These are phyloP conservation scores for Moesziomyces sp. DNA, from an alignment of 1,284 basidiomycete genomes.

Conservation along the genomic window DNA sequence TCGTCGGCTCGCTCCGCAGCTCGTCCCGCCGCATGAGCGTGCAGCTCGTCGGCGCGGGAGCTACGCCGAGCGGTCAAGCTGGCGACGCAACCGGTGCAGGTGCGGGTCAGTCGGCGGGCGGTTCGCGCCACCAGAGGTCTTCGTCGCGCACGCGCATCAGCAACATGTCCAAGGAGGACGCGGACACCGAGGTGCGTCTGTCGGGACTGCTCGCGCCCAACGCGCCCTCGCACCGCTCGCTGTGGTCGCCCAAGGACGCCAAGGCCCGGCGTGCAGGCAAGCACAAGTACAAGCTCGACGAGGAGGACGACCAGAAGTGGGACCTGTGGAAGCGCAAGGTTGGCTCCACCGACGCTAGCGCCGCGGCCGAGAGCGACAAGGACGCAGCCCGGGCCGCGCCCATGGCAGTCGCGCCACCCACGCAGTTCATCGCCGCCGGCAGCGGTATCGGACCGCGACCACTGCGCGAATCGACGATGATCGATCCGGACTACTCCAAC, in stretches of 20 bases:
- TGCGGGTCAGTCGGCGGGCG: conserved; percentile 3
- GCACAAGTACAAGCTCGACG: conserved; percentile 50
- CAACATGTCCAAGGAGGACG: conserved; percentile 49
- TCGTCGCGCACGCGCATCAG: conserved; percentile 47
- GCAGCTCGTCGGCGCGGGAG: conserved; percentile 15
- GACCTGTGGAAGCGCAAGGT: conserved; percentile 51
- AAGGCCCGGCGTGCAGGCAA: conserved; percentile 41
- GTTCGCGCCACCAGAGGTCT: conserved; percentile 22
- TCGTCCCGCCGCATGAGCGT: conserved; percentile 45
- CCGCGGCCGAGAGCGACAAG: conserved; percentile 2
- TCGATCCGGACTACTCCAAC: conserved; percentile 26
- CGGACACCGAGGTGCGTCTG: conserved; percentile 44
- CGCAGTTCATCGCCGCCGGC: conserved; percentile 40
- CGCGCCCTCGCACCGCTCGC: conserved; percentile 58
- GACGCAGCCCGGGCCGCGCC: conserved; percentile 36
- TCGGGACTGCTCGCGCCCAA: conserved; percentile 60
- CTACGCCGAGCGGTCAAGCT: conserved; percentile 10
- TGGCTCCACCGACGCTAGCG: conserved; percentile 7
- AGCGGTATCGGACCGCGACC: conserved; percentile 43
- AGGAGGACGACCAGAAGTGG: conserved; percentile 56
- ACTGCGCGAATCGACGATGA: conserved; percentile 39
- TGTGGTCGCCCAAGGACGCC: conserved; percentile 47
- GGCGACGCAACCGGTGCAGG: conserved; percentile 5
- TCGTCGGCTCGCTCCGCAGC: conserved; percentile 41
- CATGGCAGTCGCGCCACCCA: conserved; percentile 44